Evolutionary conservation across 306 rosid genomes (phyloP), one percentile per base, ranked within the genome.

Genomic region (Prunus dulcis): DNA sequence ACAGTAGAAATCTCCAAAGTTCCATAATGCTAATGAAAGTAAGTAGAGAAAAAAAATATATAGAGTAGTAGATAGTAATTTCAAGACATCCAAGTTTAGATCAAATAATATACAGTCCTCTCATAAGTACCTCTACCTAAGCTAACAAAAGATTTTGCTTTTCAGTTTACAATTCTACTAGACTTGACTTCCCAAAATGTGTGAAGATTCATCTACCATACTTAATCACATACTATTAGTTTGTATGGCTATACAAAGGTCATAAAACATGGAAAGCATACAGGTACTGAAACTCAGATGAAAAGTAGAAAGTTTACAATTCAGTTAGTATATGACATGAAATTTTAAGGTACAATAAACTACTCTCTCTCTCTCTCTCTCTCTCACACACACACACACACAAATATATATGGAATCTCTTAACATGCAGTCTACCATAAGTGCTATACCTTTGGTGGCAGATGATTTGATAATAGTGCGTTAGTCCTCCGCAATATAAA

Each of bases 401-500:
- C 13, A 19, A 3, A 53, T 12, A 12, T 32, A 56, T 32, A n/a
- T 22, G 20, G 20, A 65, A 20, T 5, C 17, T 43, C 18, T 34
- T 34, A 52, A 75, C 70, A 60, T 66, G 57, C 57, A 79, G 58
- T 72, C 76, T 25, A 83, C 69, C 67, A 19, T 72, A 76, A 77
- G 45, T 68, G 47, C 3, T 53, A 63, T 87, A 94, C 98, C 96
- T 92, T 94, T 75, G 98, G 98, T 81, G 98, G 98, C 78, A 92
- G 82, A 84, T 92, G 98, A 80, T 94, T 94, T 53, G 98, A 94
- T 71, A 94, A 79, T 63, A 94, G 84, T 56, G 95, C 96, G 80
- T 92, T 92, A 52, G 96, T 94, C 86, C 98, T 87, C 76, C 97
- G 87, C 78, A 92, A 85, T 76, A 94, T 92, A 82, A 92, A 94